Evolutionary conservation across 148 eudicot species (phyloP).

Genomic region (Vaccinium myrtillus): DNA sequence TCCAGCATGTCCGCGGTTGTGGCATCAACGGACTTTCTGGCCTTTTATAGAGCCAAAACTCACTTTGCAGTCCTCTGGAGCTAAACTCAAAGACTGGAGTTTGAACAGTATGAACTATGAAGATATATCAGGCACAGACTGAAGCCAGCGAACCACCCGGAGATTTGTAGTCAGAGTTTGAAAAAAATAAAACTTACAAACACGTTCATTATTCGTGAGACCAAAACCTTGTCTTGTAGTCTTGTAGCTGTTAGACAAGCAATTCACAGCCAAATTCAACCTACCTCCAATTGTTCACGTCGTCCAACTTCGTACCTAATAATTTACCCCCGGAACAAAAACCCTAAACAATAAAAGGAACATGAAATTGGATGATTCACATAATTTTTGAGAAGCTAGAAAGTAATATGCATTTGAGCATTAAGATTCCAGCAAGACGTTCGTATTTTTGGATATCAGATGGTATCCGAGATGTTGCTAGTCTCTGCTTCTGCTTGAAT

Average conservation of each 20-base stretch:
- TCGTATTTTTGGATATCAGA: neutral
- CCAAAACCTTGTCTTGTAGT: too few species aligned
- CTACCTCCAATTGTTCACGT: neutral
- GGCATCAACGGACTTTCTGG: too few species aligned
- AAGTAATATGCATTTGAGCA: neutral
- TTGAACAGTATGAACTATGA: too few species aligned
- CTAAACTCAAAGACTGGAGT: too few species aligned
- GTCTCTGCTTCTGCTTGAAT: neutral
- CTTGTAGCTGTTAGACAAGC: neutral
- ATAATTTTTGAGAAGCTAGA: neutral
- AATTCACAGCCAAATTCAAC: neutral
- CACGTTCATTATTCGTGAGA: too few species aligned
- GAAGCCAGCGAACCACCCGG: neutral
- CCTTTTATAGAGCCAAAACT: too few species aligned
- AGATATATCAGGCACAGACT: too few species aligned
- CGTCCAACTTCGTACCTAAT: neutral
- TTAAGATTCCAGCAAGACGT: neutral
- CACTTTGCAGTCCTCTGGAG: too few species aligned
- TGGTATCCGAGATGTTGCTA: neutral
- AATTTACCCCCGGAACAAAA: neutral
- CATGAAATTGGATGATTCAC: neutral
- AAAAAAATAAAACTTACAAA: too few species aligned
- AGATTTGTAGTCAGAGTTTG: neutral
- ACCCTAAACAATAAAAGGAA: neutral
- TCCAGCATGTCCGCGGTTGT: too few species aligned